Evolutionary conservation across 768 basidiomycete species (phyloP).

Genomic region (Russula virescens): DNA sequence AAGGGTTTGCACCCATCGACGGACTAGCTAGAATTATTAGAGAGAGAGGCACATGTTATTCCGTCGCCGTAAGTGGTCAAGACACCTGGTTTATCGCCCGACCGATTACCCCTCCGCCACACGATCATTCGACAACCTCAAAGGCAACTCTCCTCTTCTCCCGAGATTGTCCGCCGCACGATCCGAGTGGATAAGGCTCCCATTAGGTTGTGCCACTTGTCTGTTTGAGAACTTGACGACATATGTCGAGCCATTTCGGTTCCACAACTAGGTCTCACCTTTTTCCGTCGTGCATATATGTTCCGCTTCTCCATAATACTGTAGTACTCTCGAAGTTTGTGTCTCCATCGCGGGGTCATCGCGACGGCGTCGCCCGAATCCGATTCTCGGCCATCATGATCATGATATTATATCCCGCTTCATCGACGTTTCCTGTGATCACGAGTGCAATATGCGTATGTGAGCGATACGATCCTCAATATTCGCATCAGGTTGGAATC

Average conservation of each 20-base stretch:
- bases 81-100: background rate
- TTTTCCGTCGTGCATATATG: too few relatives aligned
- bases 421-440: background rate
- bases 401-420: background rate
- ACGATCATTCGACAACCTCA: background rate
- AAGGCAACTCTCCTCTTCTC: background rate
- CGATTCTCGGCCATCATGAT: too few relatives aligned
- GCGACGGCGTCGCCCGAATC: conserved; percentile 1
- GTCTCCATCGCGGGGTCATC: conserved; percentile 3
- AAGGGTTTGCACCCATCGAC: too few relatives aligned
- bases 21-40: too few relatives aligned
- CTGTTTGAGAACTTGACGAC: background rate
- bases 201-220: background rate
- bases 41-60: background rate
- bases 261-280: too few relatives aligned
- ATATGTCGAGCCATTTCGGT: too few relatives aligned
- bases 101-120: background rate
- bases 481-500: background rate
- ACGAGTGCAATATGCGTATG: too few relatives aligned
- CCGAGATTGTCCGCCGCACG: background rate
- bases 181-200: background rate
- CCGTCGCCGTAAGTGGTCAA: background rate
- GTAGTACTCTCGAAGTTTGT: too few relatives aligned
- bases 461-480: background rate
- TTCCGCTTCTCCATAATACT: too few relatives aligned